phyloP scores from a whole-genome alignment of 768 basidiomycete genomes.

The Naganishia randhawae region DNA sequence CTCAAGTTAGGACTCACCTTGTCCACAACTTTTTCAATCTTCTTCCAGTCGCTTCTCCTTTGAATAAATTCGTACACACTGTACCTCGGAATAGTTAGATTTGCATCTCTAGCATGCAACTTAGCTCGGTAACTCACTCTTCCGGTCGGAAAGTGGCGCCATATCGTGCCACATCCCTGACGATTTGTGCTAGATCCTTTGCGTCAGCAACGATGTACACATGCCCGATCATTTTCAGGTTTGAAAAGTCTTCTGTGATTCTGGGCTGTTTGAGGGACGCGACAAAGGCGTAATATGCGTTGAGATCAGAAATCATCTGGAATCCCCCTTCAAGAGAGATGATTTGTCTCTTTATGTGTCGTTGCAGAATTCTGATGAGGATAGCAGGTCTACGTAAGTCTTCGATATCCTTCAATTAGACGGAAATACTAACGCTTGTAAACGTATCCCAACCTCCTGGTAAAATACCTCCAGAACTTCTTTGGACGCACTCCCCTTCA shows the following conservation, averaged over 20 bases:
- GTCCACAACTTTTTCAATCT: slow-evolving; percentile 86
- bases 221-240: slow-evolving; percentile 94
- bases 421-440: slow-evolving; percentile 64
- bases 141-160: slow-evolving; percentile 93
- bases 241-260: slow-evolving; percentile 84
- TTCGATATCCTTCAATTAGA: neutral
- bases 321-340: slow-evolving; percentile 91
- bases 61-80: slow-evolving; percentile 97
- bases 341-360: slow-evolving; percentile 95
- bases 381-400: neutral
- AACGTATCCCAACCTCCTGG: slow-evolving; percentile 88
- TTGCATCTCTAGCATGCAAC: neutral
- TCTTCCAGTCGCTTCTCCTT: slow-evolving; percentile 93
- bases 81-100: slow-evolving; percentile 47
- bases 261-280: slow-evolving; percentile 75
- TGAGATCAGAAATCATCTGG: slow-evolving; percentile 92
- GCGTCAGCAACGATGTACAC: slow-evolving; percentile 94
- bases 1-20: slow-evolving; percentile 42
- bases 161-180: slow-evolving; percentile 89
- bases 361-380: slow-evolving; percentile 73
- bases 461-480: slow-evolving; percentile 98
- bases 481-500: slow-evolving; percentile 89
- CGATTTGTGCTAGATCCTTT: slow-evolving; percentile 92
- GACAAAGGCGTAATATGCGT: slow-evolving; percentile 86
- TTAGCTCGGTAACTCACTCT: slow-evolving; percentile 54